Evolutionary conservation across 352 stramenopile genomes (phyloP).

Genomic region (Peronospora belbahrii): DNA sequence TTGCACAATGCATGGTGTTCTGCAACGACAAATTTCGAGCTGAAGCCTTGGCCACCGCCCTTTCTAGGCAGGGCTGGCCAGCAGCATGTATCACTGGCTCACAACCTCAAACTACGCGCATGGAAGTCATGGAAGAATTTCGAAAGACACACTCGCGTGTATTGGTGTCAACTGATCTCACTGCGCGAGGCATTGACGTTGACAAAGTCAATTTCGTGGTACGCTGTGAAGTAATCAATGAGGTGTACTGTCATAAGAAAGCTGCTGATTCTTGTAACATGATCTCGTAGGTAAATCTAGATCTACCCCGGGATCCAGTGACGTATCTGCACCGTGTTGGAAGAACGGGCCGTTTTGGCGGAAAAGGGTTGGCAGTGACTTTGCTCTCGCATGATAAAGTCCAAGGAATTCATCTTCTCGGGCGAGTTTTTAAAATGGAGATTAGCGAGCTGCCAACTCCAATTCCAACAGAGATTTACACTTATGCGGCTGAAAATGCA

Average conservation of each 20-base stretch:
- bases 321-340: conserved; percentile 78
- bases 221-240: neutral
- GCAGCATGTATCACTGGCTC: conserved; percentile 60
- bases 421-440: conserved; percentile 61
- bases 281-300: conserved; percentile 48
- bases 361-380: conserved; percentile 65
- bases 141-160: conserved; percentile 40
- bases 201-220: conserved; percentile 75
- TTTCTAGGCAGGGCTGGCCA: conserved; percentile 47
- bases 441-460: conserved; percentile 42
- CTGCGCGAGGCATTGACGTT: conserved; percentile 64
- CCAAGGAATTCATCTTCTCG: conserved; percentile 44
- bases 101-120: conserved; percentile 48
- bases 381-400: conserved; percentile 44
- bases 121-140: conserved; percentile 59
- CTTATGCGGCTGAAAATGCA: conserved; percentile 21
- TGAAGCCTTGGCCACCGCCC: conserved; percentile 47
- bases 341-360: conserved; percentile 64
- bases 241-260: neutral
- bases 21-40: conserved; percentile 80
- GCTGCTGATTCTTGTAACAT: neutral
- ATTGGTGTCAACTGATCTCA: conserved; percentile 76
- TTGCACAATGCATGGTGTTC: conserved; percentile 79
- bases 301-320: conserved; percentile 59
- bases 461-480: conserved; percentile 39